Percentiles rank a stretch among this genome's conserved stretches.
Evolutionary conservation across 164 flowering plant species (phyloP).

Genomic region (Umbilicus rupestris): DNA sequence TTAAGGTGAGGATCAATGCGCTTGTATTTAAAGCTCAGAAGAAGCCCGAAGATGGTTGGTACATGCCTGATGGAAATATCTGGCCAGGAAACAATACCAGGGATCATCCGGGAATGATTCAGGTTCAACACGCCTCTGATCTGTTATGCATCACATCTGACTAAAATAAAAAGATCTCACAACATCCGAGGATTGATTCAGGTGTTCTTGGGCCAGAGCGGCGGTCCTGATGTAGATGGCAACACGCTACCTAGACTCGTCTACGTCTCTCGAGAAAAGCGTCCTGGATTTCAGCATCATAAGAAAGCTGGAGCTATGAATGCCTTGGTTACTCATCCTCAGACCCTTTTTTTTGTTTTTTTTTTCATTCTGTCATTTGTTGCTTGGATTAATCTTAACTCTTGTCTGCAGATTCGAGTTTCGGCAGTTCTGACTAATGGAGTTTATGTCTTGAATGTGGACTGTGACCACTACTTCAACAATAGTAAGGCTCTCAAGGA

Average conservation of each 20-base stretch:
- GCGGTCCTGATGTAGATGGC: slow-evolving; percentile 88
- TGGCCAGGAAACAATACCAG: slow-evolving; percentile 96
- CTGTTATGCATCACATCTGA: not conserved
- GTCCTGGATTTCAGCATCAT: slow-evolving; percentile 97
- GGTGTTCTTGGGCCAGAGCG: slow-evolving; percentile 96
- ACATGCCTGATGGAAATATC: slow-evolving; percentile 89
- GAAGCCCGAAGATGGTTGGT: slow-evolving; percentile 95
- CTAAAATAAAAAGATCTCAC: not conserved
- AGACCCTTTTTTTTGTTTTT: not conserved
- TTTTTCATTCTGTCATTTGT: not conserved
- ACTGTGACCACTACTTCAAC: slow-evolving; percentile 99
- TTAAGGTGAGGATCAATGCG: slow-evolving; percentile 81
- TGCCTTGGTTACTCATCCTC: slow-evolving; percentile 61
- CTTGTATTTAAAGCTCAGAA: slow-evolving; percentile 92
- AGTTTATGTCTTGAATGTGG: slow-evolving; percentile 88
- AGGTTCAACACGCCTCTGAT: slow-evolving; percentile 29
- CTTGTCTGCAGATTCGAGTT: slow-evolving; percentile 64
- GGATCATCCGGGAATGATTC: slow-evolving; percentile 99
- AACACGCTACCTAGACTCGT: slow-evolving; percentile 92
- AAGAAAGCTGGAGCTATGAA: slow-evolving; percentile 99
- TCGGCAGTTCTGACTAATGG: slow-evolving; percentile 97
- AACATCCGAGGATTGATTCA: slow-evolving; percentile 11
- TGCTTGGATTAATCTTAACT: not conserved
- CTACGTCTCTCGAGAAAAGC: slow-evolving; percentile 97
- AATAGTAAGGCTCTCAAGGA: slow-evolving; percentile 92